Evolutionary conservation across 805 yeast genomes (phyloP).

Genomic region (Candida nitratophila): DNA sequence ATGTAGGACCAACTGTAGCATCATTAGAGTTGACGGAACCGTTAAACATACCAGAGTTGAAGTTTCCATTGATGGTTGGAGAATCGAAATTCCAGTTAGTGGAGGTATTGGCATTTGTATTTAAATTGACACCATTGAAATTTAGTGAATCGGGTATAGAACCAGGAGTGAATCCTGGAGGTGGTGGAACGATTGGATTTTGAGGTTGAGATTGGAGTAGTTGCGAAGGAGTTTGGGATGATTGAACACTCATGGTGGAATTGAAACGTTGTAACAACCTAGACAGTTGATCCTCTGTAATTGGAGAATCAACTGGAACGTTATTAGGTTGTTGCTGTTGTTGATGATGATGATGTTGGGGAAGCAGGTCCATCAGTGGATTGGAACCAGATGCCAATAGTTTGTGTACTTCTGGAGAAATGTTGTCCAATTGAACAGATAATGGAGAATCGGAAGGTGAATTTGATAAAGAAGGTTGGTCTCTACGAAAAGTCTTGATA

Average conservation of each 20-base stretch:
- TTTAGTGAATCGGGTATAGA: not conserved
- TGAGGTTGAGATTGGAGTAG: not conserved
- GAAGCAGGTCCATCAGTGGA: not conserved
- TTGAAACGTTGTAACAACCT: conserved; percentile 9
- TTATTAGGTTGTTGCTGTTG: not conserved
- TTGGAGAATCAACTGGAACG: not conserved
- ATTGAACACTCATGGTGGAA: conserved; percentile 2
- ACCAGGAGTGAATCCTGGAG: not conserved
- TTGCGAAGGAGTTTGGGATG: not conserved
- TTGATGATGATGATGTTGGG: not conserved
- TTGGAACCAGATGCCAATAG: not conserved
- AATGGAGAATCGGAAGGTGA: not conserved
- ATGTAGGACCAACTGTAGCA: not conserved
- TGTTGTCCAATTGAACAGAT: not conserved
- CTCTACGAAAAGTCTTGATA: too few relatives aligned
- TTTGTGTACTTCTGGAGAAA: not conserved
- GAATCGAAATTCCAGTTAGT: not conserved
- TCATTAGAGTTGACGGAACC: not conserved
- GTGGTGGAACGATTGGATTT: conserved; percentile 3
- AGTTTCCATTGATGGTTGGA: not conserved
- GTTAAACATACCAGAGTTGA: not conserved
- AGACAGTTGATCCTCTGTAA: conserved; percentile 11
- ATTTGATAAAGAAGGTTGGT: too few relatives aligned
- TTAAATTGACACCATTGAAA: too few relatives aligned
- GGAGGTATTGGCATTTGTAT: not conserved